These are phyloP conservation scores for Notholithocarpus densiflorus DNA, from an alignment of 306 rosid genomes.

Conservation along the genomic window DNA sequence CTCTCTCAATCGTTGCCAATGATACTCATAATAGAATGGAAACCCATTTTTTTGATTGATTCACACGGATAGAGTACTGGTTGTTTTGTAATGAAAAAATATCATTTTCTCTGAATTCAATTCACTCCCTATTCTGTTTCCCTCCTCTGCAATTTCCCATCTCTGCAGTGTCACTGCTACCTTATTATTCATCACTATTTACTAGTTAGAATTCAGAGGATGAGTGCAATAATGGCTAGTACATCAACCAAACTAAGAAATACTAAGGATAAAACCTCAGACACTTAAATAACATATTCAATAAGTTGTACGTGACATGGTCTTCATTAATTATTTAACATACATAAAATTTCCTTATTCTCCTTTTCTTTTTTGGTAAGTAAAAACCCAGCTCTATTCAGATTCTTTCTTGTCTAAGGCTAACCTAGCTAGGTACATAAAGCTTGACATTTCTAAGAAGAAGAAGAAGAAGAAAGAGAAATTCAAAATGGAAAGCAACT, in stretches of 20 bases:
- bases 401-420: not conserved
- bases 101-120: not conserved
- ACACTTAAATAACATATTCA: constrained; percentile 1
- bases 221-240: constrained; percentile 10
- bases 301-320: not conserved
- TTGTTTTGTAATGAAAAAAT: not conserved
- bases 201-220: not conserved
- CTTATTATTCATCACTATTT: not conserved
- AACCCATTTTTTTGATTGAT: constrained; percentile 29
- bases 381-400: not conserved
- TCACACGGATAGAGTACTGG: constrained; percentile 20
- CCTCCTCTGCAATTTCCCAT: not conserved
- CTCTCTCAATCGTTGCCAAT: constrained; percentile 8
- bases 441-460: not conserved
- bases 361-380: no score
- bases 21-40: constrained; percentile 16
- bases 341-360: not conserved
- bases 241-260: constrained; percentile 26
- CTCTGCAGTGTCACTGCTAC: not conserved
- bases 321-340: not conserved
- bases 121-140: not conserved
- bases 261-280: constrained; percentile 15
- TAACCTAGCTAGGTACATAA: no score
- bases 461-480: not conserved
- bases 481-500: not conserved